Conservation (phyloP, 2,329 filamentous ascomycete species). For the Orbilia blumenaviensis region DNA sequence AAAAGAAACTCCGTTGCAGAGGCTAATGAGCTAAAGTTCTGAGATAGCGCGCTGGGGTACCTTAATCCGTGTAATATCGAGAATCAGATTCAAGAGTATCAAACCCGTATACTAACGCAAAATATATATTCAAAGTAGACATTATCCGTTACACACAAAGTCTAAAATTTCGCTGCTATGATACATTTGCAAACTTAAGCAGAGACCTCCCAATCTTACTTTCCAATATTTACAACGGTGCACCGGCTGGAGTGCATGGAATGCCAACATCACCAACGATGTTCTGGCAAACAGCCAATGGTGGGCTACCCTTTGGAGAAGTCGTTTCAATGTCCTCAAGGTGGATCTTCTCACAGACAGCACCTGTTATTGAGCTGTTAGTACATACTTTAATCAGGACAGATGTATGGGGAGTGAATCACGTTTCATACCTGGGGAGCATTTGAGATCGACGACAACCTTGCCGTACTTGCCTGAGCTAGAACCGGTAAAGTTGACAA, state of each 20-base stretch:
- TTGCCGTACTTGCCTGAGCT: slow-evolving; percentile 68
- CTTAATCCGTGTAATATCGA: too few species aligned
- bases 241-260: slow-evolving; percentile 38
- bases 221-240: slow-evolving; percentile 9
- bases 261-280: slow-evolving; percentile 65
- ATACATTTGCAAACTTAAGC: too few species aligned
- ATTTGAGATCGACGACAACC: slow-evolving; percentile 67
- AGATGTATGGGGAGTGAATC: neutral
- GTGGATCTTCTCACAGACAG: slow-evolving; percentile 68
- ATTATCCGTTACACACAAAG: too few species aligned
- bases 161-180: slow-evolving; percentile 10
- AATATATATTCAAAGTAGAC: too few species aligned
- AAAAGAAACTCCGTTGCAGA: neutral
- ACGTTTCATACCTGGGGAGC: slow-evolving; percentile 64
- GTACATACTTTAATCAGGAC: neutral
- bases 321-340: slow-evolving; percentile 68
- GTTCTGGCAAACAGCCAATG: slow-evolving; percentile 58
- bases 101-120: too few species aligned
- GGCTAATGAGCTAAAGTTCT: neutral
- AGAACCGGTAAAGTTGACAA: slow-evolving; percentile 69
- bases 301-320: slow-evolving; percentile 63
- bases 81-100: too few species aligned
- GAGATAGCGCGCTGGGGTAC: too few species aligned
- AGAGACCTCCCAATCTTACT: too few species aligned
- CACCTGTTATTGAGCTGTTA: slow-evolving; percentile 55